These are phyloP conservation scores for Cerrena zonata DNA, from an alignment of 1,284 basidiomycete genomes.

Conservation along the genomic window DNA sequence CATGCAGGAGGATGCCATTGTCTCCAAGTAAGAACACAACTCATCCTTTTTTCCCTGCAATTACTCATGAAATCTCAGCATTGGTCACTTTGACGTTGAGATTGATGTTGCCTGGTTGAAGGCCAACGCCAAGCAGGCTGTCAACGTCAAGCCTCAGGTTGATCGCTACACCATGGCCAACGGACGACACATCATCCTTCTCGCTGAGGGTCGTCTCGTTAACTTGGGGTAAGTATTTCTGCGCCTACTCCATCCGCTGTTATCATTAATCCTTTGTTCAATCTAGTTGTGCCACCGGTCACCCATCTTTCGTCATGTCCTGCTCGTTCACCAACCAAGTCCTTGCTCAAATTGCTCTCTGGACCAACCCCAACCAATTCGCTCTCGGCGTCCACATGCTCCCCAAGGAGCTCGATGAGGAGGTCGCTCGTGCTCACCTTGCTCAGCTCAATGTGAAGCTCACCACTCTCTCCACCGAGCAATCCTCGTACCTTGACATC, in stretches of 20 bases:
- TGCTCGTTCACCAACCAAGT: slow-evolving; percentile 99
- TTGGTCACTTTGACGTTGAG: slow-evolving; percentile 98
- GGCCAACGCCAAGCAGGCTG: slow-evolving; percentile 76
- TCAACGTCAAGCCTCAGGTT: slow-evolving; percentile 99
- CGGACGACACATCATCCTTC: slow-evolving; percentile 92
- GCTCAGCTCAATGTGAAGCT: slow-evolving; percentile 90
- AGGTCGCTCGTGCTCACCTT: slow-evolving; percentile 94
- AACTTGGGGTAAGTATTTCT: slow-evolving; percentile 81
- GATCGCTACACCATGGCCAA: slow-evolving; percentile 92
- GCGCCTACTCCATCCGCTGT: not conserved
- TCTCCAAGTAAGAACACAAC: slow-evolving; percentile 74
- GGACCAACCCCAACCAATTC: slow-evolving; percentile 88
- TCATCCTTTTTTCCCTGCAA: not conserved
- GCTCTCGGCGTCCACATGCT: slow-evolving; percentile 93
- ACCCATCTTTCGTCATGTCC: slow-evolving; percentile 98
- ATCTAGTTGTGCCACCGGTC: slow-evolving; percentile 75
- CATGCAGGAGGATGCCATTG: slow-evolving; percentile 98
- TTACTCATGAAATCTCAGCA: slow-evolving; percentile 43
- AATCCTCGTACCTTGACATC: slow-evolving; percentile 91
- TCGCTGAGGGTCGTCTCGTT: slow-evolving; percentile 97
- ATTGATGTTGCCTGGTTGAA: slow-evolving; percentile 99
- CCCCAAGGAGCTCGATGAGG: slow-evolving; percentile 97
- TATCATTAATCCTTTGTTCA: slow-evolving; percentile 5
- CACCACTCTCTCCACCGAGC: slow-evolving; percentile 72
- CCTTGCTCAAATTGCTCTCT: slow-evolving; percentile 96